phyloP scores from a whole-genome alignment of 139 green algal genomes.

The Asterochloris erici region DNA sequence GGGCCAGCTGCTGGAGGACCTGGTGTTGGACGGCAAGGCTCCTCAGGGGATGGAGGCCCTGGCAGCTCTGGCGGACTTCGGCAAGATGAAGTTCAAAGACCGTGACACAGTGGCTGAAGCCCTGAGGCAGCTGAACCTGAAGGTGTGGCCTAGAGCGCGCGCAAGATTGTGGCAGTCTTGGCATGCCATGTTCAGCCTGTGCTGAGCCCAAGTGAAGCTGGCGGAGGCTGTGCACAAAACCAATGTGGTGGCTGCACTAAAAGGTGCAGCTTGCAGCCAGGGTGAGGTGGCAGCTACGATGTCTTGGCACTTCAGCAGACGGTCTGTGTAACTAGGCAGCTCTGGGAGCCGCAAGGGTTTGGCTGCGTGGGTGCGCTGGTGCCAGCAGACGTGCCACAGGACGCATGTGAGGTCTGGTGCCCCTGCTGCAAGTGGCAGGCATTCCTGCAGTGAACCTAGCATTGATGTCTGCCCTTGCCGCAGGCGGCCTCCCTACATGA shows the following conservation, averaged over 20 bases:
- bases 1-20: neutral
- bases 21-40: neutral
- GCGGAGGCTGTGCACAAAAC: no score
- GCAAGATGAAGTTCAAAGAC: slow-evolving; percentile 15
- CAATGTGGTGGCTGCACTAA: no score
- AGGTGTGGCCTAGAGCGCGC: slow-evolving; percentile 1
- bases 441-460: neutral
- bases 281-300: no score
- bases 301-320: no score
- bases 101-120: slow-evolving; percentile 18
- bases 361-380: no score
- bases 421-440: neutral
- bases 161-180: neutral
- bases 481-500: neutral
- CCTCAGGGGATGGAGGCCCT: neutral
- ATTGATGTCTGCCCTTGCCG: neutral
- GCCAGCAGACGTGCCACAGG: no score
- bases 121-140: slow-evolving; percentile 1
- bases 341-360: no score
- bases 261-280: no score
- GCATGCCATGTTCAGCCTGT: neutral
- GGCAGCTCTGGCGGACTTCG: slow-evolving; percentile 15
- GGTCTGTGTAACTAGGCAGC: no score
- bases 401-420: no score
- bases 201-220: neutral